Evolutionary conservation across 2,329 filamentous ascomycete genomes (phyloP), one percentile per base, ranked within the genome.

Genomic region (Sclerotinia subarctica): DNA sequence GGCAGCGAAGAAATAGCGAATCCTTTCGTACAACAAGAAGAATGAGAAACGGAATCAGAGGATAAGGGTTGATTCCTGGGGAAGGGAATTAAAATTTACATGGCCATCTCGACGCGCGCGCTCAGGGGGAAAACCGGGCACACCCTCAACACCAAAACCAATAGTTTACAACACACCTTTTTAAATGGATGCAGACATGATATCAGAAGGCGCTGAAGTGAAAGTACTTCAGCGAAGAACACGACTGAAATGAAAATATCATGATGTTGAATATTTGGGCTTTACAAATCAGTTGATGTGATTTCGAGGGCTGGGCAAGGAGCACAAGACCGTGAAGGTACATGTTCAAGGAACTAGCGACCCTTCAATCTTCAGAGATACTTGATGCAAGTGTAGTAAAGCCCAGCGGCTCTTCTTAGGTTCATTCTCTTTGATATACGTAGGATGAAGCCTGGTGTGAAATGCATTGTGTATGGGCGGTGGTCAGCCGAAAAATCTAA

Each of bases 1-100:
- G 95, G 95, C 67, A 97, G 93, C 81, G 94, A 98, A 81, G 90
- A 94, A 80, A 99, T 99, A 75, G 87, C 91, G 75, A 99, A 99
- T 79, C 95, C 95, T 0, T 99, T 98, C 77, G 83, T 91, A 65
- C 88, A 92, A 76, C 83, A 85, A 32, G 90, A 93, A 59, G 90
- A 93, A 73, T 76, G 79, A 79, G 29, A n/a, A 13, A 26, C 5
- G 6, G 21, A 17, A 26, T 35, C 19, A 52, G 15, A 24, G 17
- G n/a, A 10, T 21, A 26, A 8, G 15, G 13, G 38, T 63, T 6
- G 29, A 29, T 38, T 26, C 11, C 19, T n/a, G 44, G 24, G 10
- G 64, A 38, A 64, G 26, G 32, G 47, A n/a, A 29, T 29, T n/a
- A 11, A 42, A 44, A 64, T 21, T n/a, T 29, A 44, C 11, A 54